These are phyloP conservation scores for Metschnikowia matae DNA, from an alignment of 805 yeast genomes.

Conservation along the genomic window DNA sequence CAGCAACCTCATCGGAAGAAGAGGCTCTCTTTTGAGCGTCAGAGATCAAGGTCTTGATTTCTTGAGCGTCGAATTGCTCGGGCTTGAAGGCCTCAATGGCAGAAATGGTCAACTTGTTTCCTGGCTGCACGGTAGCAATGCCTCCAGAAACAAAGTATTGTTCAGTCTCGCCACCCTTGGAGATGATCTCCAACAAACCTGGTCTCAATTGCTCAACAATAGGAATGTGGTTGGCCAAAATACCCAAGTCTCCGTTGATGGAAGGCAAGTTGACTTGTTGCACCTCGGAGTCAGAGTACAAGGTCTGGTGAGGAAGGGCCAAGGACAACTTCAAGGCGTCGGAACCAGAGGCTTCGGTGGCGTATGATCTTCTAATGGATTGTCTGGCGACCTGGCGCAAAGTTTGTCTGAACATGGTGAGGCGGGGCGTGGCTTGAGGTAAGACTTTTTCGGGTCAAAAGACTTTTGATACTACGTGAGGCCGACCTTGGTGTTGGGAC, in stretches of 20 bases:
- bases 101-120: conserved; percentile 82
- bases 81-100: conserved; percentile 94
- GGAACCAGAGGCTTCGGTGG: conserved; percentile 64
- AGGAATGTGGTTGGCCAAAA: conserved; percentile 96
- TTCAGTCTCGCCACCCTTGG: conserved; percentile 63
- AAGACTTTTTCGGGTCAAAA: conserved; percentile 1
- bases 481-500: conserved; percentile 14
- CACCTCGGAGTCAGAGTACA: conserved; percentile 54
- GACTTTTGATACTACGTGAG: conserved; percentile 6
- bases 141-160: conserved; percentile 95
- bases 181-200: conserved; percentile 90
- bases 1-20: conserved; percentile 80
- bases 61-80: conserved; percentile 76
- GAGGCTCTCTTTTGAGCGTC: conserved; percentile 91
- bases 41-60: conserved; percentile 74
- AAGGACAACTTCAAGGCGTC: conserved; percentile 82
- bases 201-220: conserved; percentile 93
- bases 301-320: conserved; percentile 83
- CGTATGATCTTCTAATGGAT: conserved; percentile 78
- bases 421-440: conserved; percentile 1
- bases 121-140: conserved; percentile 93
- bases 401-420: conserved; percentile 58
- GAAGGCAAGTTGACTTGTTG: conserved; percentile 92
- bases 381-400: conserved; percentile 58
- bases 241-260: conserved; percentile 92